A percentile compares a stretch with the other conserved stretches of the same genome.
phyloP scores from a whole-genome alignment of 768 basidiomycete genomes.

The Cantharellus cinnabarinus region DNA sequence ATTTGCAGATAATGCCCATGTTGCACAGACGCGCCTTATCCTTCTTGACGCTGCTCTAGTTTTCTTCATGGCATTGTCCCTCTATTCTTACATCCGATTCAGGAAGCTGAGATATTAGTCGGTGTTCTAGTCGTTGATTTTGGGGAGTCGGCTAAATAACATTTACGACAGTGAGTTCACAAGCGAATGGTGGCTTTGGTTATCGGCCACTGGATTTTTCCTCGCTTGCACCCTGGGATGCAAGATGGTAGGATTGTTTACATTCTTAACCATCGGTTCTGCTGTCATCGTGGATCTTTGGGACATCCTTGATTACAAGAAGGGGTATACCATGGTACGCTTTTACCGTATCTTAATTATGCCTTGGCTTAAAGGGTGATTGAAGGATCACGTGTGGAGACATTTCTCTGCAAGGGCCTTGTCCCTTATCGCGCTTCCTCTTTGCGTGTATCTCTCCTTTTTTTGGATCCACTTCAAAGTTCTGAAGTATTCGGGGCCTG shows the following conservation, averaged over 20 bases:
- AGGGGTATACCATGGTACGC: conserved; percentile 56
- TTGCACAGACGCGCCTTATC: conserved; percentile 91
- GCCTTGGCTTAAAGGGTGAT: not conserved
- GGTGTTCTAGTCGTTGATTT: not conserved
- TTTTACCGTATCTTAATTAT: not conserved
- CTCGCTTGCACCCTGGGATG: conserved; percentile 95
- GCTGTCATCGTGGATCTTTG: conserved; percentile 89
- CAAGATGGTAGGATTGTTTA: conserved; percentile 92
- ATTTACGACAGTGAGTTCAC: conserved; percentile 50
- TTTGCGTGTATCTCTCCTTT: conserved; percentile 79
- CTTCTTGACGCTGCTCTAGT: conserved; percentile 85
- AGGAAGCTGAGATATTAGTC: conserved; percentile 81
- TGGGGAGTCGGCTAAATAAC: not conserved
- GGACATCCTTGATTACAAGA: conserved; percentile 74
- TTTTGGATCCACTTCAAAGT: conserved; percentile 91
- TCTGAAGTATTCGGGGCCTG: conserved; percentile 72
- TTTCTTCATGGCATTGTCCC: conserved; percentile 87
- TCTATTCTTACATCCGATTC: conserved; percentile 87
- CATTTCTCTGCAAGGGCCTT: conserved; percentile 75
- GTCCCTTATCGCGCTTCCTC: conserved; percentile 75
- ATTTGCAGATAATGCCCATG: conserved; percentile 72
- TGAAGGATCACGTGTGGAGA: conserved; percentile 66
- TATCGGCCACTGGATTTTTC: conserved; percentile 70
- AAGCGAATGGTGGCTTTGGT: conserved; percentile 86
- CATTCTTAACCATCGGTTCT: conserved; percentile 70